phyloP scores from a whole-genome alignment of 2,329 filamentous ascomycete species.

The Aspergillus ruber region DNA sequence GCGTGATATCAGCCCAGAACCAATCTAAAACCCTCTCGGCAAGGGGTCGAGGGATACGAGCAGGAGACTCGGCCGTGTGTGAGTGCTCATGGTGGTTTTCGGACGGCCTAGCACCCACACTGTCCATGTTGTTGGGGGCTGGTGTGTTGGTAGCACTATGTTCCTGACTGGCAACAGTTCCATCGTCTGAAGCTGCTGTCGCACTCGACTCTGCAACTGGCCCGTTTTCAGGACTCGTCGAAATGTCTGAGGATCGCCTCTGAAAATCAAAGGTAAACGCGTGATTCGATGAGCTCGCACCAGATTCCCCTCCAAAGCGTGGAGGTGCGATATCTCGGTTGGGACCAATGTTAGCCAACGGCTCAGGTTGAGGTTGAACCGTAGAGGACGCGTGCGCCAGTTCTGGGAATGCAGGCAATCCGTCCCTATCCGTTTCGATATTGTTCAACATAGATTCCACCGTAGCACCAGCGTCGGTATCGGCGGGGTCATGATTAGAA shows the following conservation, averaged over 20 bases:
- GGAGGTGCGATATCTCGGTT: conserved; percentile 3
- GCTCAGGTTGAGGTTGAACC: not conserved
- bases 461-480: not conserved
- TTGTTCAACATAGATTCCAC: not conserved
- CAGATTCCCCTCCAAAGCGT: not conserved
- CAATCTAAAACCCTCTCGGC: conserved; percentile 31
- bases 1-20: conserved; percentile 41
- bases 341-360: not conserved
- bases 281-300: not conserved
- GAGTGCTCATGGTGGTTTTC: conserved; percentile 1
- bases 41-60: conserved; percentile 13
- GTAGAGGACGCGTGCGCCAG: not conserved
- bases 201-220: not conserved
- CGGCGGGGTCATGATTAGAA: conserved; percentile 2
- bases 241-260: not conserved
- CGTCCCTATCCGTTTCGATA: not conserved
- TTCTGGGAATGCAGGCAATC: not conserved
- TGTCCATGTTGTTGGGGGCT: not conserved
- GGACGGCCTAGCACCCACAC: not conserved
- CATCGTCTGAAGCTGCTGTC: not conserved
- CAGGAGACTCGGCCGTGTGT: conserved; percentile 7
- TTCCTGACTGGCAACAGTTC: not conserved
- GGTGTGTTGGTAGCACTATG: not conserved
- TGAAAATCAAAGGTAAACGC: conserved; percentile 3
- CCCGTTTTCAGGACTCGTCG: not conserved